These are phyloP conservation scores for Aspergillus nomiae DNA, from an alignment of 2,329 filamentous ascomycete species.

Conservation along the genomic window DNA sequence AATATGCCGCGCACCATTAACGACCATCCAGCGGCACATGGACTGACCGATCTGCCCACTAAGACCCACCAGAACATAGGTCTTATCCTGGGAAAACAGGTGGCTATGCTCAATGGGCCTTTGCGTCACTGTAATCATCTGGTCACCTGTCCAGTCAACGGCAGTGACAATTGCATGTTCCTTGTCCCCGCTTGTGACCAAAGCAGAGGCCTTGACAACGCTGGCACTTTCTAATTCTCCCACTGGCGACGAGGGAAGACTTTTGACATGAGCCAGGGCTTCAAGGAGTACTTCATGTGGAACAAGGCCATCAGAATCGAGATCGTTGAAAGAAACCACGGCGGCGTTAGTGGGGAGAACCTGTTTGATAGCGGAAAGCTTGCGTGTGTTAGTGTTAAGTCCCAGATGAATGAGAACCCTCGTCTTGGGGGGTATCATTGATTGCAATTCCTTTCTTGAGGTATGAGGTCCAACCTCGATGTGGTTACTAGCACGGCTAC, in stretches of 20 bases:
- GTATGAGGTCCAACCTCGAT: conserved; percentile 3
- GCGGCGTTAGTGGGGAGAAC: conserved; percentile 5
- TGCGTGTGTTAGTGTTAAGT: not conserved
- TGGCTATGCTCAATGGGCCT: conserved; percentile 9
- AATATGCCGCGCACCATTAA: conserved; percentile 29
- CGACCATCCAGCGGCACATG: conserved; percentile 33
- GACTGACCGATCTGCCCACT: conserved; percentile 34
- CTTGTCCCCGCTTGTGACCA: conserved; percentile 1
- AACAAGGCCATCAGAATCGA: not conserved
- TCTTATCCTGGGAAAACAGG: conserved; percentile 28
- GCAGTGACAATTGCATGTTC: conserved; percentile 1
- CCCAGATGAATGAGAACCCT: conserved; percentile 8
- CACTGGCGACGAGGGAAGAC: not conserved
- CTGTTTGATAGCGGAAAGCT: conserved; percentile 7
- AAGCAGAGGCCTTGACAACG: conserved; percentile 7
- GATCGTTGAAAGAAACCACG: conserved; percentile 7
- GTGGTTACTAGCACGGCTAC: not conserved
- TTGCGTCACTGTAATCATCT: conserved; percentile 6
- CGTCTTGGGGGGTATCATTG: conserved; percentile 6
- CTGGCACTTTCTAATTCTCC: not conserved
- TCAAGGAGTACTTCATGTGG: conserved; percentile 4
- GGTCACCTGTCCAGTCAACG: conserved; percentile 11
- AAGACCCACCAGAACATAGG: conserved; percentile 35
- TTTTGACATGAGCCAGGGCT: not conserved
- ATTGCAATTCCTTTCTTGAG: conserved; percentile 8